Percentiles rank a stretch among this genome's conserved stretches.
phyloP scores from a whole-genome alignment of 169 alveolate genomes.

The Amoebophrya sp. region DNA sequence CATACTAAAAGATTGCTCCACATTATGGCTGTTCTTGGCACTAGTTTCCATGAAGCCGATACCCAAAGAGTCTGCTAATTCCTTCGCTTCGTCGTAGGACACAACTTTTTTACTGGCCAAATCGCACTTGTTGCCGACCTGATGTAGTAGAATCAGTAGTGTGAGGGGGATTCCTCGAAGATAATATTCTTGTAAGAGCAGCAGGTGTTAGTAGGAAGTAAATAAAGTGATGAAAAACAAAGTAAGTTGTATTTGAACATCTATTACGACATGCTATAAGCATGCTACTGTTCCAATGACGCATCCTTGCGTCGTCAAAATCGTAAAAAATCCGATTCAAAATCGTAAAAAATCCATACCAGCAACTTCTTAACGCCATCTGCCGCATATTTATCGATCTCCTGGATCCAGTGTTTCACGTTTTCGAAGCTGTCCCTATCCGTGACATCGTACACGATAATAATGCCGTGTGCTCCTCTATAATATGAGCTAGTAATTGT shows the following conservation, averaged over 20 bases:
- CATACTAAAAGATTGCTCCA: constrained; percentile 39
- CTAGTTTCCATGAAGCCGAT: constrained; percentile 56
- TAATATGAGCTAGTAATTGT: constrained; percentile 72
- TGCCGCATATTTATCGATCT: constrained; percentile 82
- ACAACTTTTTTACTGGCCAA: constrained; percentile 49
- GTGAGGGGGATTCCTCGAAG: no score
- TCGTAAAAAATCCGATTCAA: no score
- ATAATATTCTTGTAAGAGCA: no score
- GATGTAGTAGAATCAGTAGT: no score
- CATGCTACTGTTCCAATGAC: no score
- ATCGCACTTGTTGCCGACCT: constrained; percentile 86
- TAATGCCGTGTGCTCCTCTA: constrained; percentile 90
- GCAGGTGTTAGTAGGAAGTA: no score
- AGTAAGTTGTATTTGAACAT: no score
- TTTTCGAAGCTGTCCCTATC: constrained; percentile 68
- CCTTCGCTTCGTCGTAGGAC: constrained; percentile 37
- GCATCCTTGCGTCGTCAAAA: no score
- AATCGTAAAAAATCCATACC: constrained; percentile 37
- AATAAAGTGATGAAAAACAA: no score
- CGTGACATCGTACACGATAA: constrained; percentile 58
- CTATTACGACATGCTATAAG: no score
- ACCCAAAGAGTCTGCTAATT: constrained; percentile 52
- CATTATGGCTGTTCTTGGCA: constrained; percentile 59
- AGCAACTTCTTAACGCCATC: constrained; percentile 74
- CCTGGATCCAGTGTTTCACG: constrained; percentile 80